Evolutionary conservation across 2,329 filamentous ascomycete species (phyloP).

Genomic region (Arthrobotrys entomopaga): DNA sequence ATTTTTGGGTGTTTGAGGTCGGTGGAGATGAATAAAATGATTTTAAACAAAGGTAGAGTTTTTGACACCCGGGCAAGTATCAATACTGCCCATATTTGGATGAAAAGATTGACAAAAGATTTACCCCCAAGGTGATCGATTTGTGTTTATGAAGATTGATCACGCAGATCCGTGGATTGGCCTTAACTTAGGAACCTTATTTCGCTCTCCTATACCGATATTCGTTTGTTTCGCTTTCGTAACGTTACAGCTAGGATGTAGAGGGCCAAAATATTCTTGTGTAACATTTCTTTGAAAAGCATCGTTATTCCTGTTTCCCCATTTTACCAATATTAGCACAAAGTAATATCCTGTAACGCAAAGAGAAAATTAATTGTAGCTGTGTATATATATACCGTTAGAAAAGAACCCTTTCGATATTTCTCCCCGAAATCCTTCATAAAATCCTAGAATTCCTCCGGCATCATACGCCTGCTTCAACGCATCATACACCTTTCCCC

Average conservation of each 20-base stretch:
- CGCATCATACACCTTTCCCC: slow-evolving; percentile 50
- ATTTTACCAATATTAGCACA: not conserved
- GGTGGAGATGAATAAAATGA: too few relatives aligned
- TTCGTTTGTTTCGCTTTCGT: slow-evolving; percentile 14
- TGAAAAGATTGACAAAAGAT: too few relatives aligned
- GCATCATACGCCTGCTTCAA: slow-evolving; percentile 65
- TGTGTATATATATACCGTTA: slow-evolving; percentile 71
- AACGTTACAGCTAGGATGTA: slow-evolving; percentile 73
- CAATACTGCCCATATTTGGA: too few relatives aligned
- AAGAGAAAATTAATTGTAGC: too few relatives aligned
- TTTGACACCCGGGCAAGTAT: too few relatives aligned
- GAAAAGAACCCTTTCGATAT: slow-evolving; percentile 84
- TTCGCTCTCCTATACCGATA: not conserved
- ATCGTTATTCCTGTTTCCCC: slow-evolving; percentile 71
- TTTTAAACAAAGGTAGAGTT: too few relatives aligned
- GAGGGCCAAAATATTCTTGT: slow-evolving; percentile 75
- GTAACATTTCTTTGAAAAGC: slow-evolving; percentile 82
- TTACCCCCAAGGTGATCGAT: too few relatives aligned
- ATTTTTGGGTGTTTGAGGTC: too few relatives aligned
- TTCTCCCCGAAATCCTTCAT: slow-evolving; percentile 79
- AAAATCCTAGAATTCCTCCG: slow-evolving; percentile 77
- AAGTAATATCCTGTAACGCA: too few relatives aligned
- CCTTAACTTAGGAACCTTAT: too few relatives aligned
- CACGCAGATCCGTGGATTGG: too few relatives aligned
- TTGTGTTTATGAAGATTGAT: too few relatives aligned